These are phyloP conservation scores for Vitellaria paradoxa DNA, from an alignment of 179 eudicot genomes.

Conservation along the genomic window DNA sequence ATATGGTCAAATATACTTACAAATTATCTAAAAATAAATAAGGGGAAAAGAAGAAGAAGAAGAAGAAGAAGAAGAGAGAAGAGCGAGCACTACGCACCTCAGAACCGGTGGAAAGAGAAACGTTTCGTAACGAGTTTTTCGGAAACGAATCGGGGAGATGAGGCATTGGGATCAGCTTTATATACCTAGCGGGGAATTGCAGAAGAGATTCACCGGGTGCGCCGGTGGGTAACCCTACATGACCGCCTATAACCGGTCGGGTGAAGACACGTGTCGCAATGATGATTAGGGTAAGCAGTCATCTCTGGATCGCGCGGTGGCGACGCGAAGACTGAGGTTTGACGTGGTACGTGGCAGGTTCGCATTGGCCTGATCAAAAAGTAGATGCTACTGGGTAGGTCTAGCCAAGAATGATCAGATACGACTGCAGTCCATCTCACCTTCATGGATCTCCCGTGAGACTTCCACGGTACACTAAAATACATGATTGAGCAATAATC, in stretches of 20 bases:
- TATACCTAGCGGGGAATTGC: slow-evolving; percentile 39
- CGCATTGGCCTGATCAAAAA: background rate
- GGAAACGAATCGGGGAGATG: slow-evolving; percentile 21
- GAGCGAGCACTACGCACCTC: slow-evolving; percentile 21
- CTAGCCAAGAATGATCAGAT: background rate
- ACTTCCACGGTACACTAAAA: background rate
- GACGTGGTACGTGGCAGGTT: slow-evolving; percentile 11
- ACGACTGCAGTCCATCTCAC: background rate
- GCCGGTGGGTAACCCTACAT: slow-evolving; percentile 22
- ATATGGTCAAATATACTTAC: background rate
- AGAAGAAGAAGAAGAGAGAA: background rate
- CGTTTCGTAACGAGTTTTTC: slow-evolving; percentile 8
- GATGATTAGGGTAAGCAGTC: slow-evolving; percentile 9
- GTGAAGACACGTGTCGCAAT: slow-evolving; percentile 19
- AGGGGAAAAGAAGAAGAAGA: background rate
- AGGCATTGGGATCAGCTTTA: slow-evolving; percentile 23
- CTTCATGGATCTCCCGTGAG: background rate
- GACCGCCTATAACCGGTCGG: slow-evolving; percentile 41
- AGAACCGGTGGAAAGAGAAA: slow-evolving; percentile 27
- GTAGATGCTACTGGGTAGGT: background rate
- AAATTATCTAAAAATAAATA: background rate
- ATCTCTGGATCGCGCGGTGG: slow-evolving; percentile 21
- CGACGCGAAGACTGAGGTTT: slow-evolving; percentile 14
- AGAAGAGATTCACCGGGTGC: slow-evolving; percentile 31
- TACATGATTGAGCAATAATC: too few species aligned